Conservation (phyloP, 495 filamentous ascomycete genomes). For the Penicillium desertorum region DNA sequence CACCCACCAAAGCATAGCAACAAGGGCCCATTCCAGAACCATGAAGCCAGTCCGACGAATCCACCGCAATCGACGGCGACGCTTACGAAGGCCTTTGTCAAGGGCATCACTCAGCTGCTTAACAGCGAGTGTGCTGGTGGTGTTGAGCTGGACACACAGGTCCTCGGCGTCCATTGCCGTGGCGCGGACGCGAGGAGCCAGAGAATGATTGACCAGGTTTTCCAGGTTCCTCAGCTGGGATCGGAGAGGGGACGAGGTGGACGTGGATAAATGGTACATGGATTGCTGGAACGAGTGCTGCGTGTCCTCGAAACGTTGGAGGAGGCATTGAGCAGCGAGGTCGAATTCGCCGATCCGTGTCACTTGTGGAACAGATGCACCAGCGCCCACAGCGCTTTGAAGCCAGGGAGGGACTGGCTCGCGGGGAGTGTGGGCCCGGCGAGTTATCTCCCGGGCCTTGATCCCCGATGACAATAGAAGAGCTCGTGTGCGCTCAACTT, state of each 20-base stretch:
- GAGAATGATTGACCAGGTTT: slow-evolving; percentile 49
- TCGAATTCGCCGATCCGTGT: slow-evolving; percentile 64
- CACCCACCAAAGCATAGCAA: slow-evolving; percentile 80
- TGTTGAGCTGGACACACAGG: slow-evolving; percentile 69
- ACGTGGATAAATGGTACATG: slow-evolving; percentile 51
- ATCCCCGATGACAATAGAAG: slow-evolving; percentile 79
- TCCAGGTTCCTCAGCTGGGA: slow-evolving; percentile 51
- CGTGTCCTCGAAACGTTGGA: slow-evolving; percentile 54
- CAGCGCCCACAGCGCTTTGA: slow-evolving; percentile 27
- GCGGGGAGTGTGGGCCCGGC: slow-evolving; percentile 56
- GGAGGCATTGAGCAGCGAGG: slow-evolving; percentile 63
- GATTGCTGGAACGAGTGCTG: slow-evolving; percentile 54
- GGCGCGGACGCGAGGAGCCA: slow-evolving; percentile 62
- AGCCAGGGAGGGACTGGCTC: slow-evolving; percentile 43
- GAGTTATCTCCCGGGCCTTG: slow-evolving; percentile 76
- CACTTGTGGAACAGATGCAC: slow-evolving; percentile 46
- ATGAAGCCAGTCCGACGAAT: slow-evolving; percentile 66
- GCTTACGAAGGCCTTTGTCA: slow-evolving; percentile 65
- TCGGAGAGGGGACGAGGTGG: slow-evolving; percentile 45
- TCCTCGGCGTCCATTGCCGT: slow-evolving; percentile 76
- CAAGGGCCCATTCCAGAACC: slow-evolving; percentile 74
- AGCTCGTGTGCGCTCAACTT: slow-evolving; percentile 71
- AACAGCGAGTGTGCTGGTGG: slow-evolving; percentile 68
- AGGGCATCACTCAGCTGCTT: slow-evolving; percentile 77
- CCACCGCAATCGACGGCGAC: slow-evolving; percentile 71